Base-by-base conservation (phyloP, 768 basidiomycete genomes). In the Auriscalpium microsporum region DNA sequence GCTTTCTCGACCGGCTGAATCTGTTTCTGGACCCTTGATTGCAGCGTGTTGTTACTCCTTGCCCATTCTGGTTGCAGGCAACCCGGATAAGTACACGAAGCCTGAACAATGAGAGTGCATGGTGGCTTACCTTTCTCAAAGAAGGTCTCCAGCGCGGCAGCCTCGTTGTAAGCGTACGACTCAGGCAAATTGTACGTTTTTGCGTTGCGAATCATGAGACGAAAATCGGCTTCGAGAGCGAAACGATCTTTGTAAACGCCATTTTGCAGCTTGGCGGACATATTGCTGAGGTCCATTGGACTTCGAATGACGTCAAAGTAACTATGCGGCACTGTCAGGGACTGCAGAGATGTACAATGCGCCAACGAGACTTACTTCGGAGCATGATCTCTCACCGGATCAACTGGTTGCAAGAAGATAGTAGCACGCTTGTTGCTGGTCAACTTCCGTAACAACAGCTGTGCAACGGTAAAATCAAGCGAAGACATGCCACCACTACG, bases 221-320 rank as follows among this genome's bases (percentile, higher is more conserved):
- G 82, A 69, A 98, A 87, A 68, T 99, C 96, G 28, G 79, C 75
- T 59, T 86, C 84, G 68, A 98, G 95, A 13, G 78, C 86, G 63
- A 85, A 83, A 10, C 93, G 83, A 63, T 89, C 83, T 58, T 82
- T 79, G 72, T 97, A 98, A 70, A 86, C 79, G 7, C 94, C 93
- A 54, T 80, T 83, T 62, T 89, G 85, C 10, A 98, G 72, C 67
- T 95, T 97, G 38, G 87, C 87, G 28, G 78, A 75, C 76, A 95
- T 88, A 0, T 94, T 93, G 51, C 85, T 84, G 16, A 98, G 75
- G 65, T 99, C 96, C 91, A 99, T 97, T 1, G 96, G 95, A 10
- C 87, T 77, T 69, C 89, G 89, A 68, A 99, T 86, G 56, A 94
- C 72, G 52, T 89, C 84, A 64, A 93, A 92, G 68, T 98, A 98